These are phyloP conservation scores for Sonneratia caseolaris DNA, from an alignment of 345 rosid genomes.

Conservation along the genomic window DNA sequence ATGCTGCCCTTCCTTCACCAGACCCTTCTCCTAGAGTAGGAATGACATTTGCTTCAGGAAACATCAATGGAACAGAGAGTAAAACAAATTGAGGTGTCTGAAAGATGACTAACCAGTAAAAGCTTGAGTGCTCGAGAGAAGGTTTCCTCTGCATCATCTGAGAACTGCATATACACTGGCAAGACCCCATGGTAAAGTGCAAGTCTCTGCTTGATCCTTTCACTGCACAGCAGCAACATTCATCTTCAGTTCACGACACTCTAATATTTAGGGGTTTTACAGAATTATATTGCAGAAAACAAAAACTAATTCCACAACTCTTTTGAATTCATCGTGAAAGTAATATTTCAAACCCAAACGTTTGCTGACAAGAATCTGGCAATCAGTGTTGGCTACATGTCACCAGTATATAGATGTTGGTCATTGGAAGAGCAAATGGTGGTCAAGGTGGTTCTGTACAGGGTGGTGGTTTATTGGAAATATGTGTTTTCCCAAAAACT, in stretches of 20 bases:
- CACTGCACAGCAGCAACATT: conserved; percentile 31
- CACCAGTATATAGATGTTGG: background rate
- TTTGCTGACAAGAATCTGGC: background rate
- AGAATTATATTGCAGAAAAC: background rate
- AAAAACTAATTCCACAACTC: background rate
- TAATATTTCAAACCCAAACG: background rate
- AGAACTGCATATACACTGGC: conserved; percentile 79
- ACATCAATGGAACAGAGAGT: background rate
- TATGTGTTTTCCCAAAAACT: background rate
- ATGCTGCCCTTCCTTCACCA: conserved; percentile 53
- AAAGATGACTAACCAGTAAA: conserved; percentile 39
- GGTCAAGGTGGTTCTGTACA: background rate
- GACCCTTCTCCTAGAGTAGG: conserved; percentile 45
- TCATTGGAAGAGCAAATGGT: background rate
- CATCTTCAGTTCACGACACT: background rate
- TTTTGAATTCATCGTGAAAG: background rate
- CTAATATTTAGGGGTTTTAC: background rate
- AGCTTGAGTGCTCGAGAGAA: conserved; percentile 63
- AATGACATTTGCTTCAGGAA: background rate
- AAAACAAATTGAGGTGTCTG: background rate
- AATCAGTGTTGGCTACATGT: background rate
- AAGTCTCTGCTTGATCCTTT: conserved; percentile 81
- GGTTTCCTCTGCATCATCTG: conserved; percentile 87
- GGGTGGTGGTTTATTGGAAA: background rate
- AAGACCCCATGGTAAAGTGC: conserved; percentile 81